phyloP scores from a whole-genome alignment of 768 basidiomycete species.

The Mycena vitilis region DNA sequence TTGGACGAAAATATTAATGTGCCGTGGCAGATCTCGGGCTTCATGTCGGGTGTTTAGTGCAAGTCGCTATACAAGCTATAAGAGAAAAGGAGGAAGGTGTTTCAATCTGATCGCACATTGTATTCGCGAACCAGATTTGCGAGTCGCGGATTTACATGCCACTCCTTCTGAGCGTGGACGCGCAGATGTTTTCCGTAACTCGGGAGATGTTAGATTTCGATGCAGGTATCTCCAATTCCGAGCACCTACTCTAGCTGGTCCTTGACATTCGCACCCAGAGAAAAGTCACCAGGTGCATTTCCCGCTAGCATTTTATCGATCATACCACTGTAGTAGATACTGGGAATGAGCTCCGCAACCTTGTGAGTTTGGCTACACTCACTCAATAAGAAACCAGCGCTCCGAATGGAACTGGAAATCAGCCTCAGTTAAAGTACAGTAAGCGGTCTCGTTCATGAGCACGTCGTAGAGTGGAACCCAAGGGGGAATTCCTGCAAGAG shows the following conservation, averaged over 20 bases:
- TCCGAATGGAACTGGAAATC: neutral
- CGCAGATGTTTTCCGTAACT: neutral
- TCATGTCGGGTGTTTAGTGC: neutral
- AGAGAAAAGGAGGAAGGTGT: neutral
- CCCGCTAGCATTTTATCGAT: constrained; percentile 3
- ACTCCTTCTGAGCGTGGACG: neutral
- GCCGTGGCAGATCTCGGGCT: neutral
- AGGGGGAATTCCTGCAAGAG: neutral
- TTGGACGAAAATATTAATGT: neutral
- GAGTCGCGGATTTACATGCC: neutral
- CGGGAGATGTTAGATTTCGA: neutral
- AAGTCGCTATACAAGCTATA: neutral
- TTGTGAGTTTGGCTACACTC: neutral
- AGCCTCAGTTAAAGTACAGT: neutral
- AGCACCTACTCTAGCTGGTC: neutral
- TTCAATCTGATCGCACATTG: neutral
- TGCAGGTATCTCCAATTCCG: neutral
- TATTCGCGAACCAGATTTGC: neutral
- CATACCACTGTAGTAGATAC: neutral
- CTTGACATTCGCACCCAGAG: neutral
- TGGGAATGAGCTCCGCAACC: neutral
- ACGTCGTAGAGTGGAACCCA: neutral
- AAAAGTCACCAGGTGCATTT: neutral
- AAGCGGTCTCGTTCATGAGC: neutral
- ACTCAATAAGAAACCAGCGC: neutral